Base-by-base conservation (phyloP, 495 filamentous ascomycete species). In the Annulohypoxylon moriforme region DNA sequence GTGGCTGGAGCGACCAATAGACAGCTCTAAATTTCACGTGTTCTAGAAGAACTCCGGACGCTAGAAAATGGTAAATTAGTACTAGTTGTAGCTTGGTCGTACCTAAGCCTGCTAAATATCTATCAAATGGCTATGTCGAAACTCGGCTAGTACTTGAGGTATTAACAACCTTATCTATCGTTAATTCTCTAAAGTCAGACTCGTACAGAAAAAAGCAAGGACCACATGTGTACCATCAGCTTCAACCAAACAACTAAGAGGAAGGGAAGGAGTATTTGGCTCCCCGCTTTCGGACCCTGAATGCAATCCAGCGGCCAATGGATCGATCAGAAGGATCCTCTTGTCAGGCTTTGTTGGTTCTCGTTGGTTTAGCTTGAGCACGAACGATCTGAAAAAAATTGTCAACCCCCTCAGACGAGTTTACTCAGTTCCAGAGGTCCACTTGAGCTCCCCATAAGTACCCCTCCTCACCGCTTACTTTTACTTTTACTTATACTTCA, bases 201-300 rank as follows among this genome's bases (percentile, higher is more conserved):
- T 53, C 24, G 49, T 14, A 38, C 29, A 36, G 53, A 13, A 38
- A 38, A 57, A 57, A 29, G 20, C 29, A 57, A 38, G 53, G 53
- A 22, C 22, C n/a, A 56, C n/a, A n/a, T n/a, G n/a, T n/a, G n/a
- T n/a, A n/a, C 27, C 27, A 6, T 34, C 55, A 58, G 55, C 34
- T 34, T 58, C 55, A 38, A 24, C 53, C 53, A 34, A 36, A 56
- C n/a, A 34, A 6, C 3, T 16, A 14, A 56, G 31, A 38, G 33
- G 20, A 58, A 58, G 34, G 33, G 20, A 13, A 44, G 72, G 56
- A 67, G 36, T 14, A 40, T 71, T 57, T 55, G 61, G 42, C 42
- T 61, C 74, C 73, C 76, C 76, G 74, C 76, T 78, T 74, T 78
- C 76, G 76, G 76, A 78, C 73, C 64, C 68, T 68, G 64, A 64